Evolutionary conservation across 495 filamentous ascomycete genomes (phyloP).

Genomic region (Aspergillus cavernicola): DNA sequence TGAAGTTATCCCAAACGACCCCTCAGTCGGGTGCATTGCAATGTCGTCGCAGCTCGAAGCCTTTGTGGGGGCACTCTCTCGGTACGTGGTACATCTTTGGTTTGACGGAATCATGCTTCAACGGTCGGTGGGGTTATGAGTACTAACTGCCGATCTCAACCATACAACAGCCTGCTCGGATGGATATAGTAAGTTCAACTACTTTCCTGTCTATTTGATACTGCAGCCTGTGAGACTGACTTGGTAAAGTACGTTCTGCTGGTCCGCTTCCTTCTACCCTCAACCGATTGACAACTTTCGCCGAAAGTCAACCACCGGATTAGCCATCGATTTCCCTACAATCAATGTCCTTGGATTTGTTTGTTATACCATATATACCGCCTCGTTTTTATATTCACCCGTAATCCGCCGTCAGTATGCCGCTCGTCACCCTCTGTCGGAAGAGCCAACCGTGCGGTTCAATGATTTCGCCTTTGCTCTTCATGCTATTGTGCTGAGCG

Average conservation of each 20-base stretch:
- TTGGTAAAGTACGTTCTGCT: conserved; percentile 54
- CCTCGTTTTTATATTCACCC: conserved; percentile 71
- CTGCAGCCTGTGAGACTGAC: not conserved
- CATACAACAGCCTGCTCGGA: conserved; percentile 31
- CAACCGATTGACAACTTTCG: conserved; percentile 74
- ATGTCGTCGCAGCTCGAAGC: conserved; percentile 32
- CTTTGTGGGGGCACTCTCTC: conserved; percentile 42
- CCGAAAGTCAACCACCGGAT: conserved; percentile 71
- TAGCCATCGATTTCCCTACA: conserved; percentile 80
- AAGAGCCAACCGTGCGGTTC: conserved; percentile 76
- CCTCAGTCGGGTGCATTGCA: not conserved
- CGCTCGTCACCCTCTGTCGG: conserved; percentile 63
- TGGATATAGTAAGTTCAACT: conserved; percentile 41
- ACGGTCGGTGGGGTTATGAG: not conserved
- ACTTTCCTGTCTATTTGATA: not conserved
- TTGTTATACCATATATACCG: conserved; percentile 71
- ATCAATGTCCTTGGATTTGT: conserved; percentile 81
- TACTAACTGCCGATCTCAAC: conserved; percentile 10
- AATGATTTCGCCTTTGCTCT: conserved; percentile 87
- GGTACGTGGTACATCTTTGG: conserved; percentile 26
- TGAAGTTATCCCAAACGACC: not conserved
- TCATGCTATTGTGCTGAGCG: conserved; percentile 68
- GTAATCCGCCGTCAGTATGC: conserved; percentile 80
- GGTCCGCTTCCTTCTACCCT: conserved; percentile 91
- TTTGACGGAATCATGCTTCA: not conserved